These are phyloP conservation scores for Neurospora sp. DNA, from an alignment of 495 filamentous ascomycete species.

Conservation along the genomic window DNA sequence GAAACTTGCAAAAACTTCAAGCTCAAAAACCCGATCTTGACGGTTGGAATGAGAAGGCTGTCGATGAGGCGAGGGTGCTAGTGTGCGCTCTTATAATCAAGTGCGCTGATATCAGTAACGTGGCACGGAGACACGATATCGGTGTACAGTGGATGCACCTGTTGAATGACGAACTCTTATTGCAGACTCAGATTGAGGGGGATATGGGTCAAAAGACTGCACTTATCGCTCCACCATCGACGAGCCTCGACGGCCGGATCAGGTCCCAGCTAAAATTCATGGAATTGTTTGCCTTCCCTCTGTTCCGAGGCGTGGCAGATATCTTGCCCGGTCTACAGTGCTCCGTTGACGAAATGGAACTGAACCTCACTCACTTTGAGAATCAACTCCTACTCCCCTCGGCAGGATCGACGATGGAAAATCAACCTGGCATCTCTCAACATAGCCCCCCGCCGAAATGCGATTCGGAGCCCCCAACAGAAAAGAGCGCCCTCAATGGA, in stretches of 20 bases:
- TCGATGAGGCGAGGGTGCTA: conserved; percentile 63
- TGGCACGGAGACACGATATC: conserved; percentile 72
- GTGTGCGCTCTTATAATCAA: conserved; percentile 88
- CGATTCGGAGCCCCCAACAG: conserved; percentile 8
- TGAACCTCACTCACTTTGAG: conserved; percentile 67
- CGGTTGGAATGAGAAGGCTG: conserved; percentile 56
- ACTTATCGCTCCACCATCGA: conserved; percentile 73
- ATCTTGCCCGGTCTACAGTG: conserved; percentile 76
- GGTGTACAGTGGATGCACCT: conserved; percentile 83
- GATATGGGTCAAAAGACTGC: conserved; percentile 80
- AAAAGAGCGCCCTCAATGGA: not conserved
- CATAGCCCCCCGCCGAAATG: not conserved
- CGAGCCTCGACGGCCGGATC: conserved; percentile 73
- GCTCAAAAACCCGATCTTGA: conserved; percentile 50
- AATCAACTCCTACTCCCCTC: conserved; percentile 33
- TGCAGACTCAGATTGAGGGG: conserved; percentile 84
- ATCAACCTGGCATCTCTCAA: conserved; percentile 4
- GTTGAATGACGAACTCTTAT: conserved; percentile 84
- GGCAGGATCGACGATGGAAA: conserved; percentile 5
- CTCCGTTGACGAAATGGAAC: conserved; percentile 65
- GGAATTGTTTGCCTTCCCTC: conserved; percentile 83
- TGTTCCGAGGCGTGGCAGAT: conserved; percentile 78
- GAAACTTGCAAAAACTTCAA: conserved; percentile 63
- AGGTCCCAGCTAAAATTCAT: conserved; percentile 90
- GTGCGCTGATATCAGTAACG: conserved; percentile 97